A percentile compares a stretch with the other conserved stretches of the same genome.
Evolutionary conservation across 371 early-diverging fungal species (phyloP).

Genomic region (Mortierella sp.): DNA sequence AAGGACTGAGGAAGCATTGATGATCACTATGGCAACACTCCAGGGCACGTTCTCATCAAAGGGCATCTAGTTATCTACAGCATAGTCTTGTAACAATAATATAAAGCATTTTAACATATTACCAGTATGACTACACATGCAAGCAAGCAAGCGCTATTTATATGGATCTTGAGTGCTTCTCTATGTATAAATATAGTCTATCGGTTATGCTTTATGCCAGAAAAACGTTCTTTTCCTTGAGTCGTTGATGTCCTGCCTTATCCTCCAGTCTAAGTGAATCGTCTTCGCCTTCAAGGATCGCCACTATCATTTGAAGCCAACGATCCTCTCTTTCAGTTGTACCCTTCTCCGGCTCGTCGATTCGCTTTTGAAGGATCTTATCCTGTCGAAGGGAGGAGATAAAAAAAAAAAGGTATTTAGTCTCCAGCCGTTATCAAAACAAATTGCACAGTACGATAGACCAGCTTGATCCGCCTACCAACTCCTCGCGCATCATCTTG

Average conservation of each 20-base stretch:
- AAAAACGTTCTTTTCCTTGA: slow-evolving; percentile 42
- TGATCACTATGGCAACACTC: slow-evolving; percentile 44
- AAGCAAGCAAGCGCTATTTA: background rate
- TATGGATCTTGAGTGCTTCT: background rate
- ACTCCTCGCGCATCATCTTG: slow-evolving; percentile 67
- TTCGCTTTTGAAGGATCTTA: slow-evolving; percentile 55
- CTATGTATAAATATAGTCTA: background rate
- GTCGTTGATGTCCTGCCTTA: slow-evolving; percentile 27
- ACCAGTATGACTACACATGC: background rate
- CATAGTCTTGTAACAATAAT: slow-evolving; percentile 4
- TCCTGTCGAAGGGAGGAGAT: slow-evolving; percentile 19
- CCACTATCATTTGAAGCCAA: slow-evolving; percentile 55
- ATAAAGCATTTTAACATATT: background rate
- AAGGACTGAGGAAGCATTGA: slow-evolving; percentile 72
- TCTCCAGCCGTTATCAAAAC: background rate
- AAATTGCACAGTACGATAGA: background rate
- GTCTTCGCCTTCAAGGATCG: slow-evolving; percentile 53
- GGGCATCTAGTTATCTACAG: slow-evolving; percentile 20
- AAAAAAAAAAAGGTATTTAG: background rate
- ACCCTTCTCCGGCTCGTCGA: slow-evolving; percentile 46
- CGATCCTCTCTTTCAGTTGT: slow-evolving; percentile 52
- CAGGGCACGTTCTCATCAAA: slow-evolving; percentile 36
- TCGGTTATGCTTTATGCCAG: slow-evolving; percentile 19
- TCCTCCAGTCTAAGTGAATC: slow-evolving; percentile 35
- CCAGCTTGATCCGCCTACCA: slow-evolving; percentile 50